Conservation (phyloP, 148 eudicot genomes). For the Fagopyrum tataricum region DNA sequence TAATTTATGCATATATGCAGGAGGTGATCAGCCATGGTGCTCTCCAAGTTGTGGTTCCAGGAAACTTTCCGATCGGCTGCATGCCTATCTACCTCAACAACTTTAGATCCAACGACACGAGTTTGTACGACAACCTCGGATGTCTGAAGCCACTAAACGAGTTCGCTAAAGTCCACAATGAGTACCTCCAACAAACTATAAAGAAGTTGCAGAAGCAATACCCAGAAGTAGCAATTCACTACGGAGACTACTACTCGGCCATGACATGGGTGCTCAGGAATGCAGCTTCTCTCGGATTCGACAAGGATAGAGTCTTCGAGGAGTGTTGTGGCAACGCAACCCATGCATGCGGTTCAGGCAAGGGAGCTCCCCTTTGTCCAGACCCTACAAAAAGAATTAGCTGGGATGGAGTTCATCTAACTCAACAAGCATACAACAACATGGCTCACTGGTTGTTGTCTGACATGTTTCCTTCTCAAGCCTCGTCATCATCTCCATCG, state of each 20-base stretch:
- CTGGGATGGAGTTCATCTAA: no score
- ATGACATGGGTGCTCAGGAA: constrained; percentile 10
- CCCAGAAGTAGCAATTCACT: constrained; percentile 18
- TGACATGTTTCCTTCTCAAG: no score
- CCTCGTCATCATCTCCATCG: no score
- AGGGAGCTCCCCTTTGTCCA: neutral
- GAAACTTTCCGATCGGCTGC: constrained; percentile 28
- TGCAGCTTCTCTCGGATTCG: constrained; percentile 6
- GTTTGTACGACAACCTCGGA: constrained; percentile 14
- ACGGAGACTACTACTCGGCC: constrained; percentile 20
- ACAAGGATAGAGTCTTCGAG: neutral
- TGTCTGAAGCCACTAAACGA: constrained; percentile 15
- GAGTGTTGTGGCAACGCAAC: neutral
- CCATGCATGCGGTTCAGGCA: neutral
- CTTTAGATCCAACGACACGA: neutral
- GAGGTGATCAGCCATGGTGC: constrained; percentile 22
- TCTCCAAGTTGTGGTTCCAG: constrained; percentile 17
- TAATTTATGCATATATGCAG: no score
- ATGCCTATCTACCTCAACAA: neutral
- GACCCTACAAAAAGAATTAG: neutral
- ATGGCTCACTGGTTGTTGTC: neutral
- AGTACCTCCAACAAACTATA: constrained; percentile 14
- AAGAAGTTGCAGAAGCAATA: constrained; percentile 13
- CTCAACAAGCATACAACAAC: neutral
- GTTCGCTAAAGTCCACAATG: constrained; percentile 17